Conservation (phyloP, 345 rosid genomes). For the Limnanthes douglasii region DNA sequence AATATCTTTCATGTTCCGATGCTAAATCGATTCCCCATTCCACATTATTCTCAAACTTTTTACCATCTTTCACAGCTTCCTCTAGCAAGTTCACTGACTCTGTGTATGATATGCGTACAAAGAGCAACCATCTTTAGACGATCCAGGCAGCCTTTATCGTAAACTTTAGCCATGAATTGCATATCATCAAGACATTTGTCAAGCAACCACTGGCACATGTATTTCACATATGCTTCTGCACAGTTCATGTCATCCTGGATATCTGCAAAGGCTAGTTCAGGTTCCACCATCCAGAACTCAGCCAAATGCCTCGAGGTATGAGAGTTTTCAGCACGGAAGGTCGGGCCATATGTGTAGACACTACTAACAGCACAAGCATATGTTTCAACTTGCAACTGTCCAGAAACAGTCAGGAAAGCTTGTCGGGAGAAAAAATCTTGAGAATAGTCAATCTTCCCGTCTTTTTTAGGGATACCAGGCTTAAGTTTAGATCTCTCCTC, state of each 20-base stretch:
- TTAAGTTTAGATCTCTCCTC: conserved; percentile 60
- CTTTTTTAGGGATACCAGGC: conserved; percentile 68
- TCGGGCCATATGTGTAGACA: conserved; percentile 91
- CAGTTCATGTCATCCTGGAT: conserved; percentile 92
- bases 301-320: conserved; percentile 97
- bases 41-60: conserved; percentile 61
- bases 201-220: conserved; percentile 76
- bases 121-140: conserved; percentile 59
- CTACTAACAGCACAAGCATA: conserved; percentile 71
- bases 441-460: conserved; percentile 60
- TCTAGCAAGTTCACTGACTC: conserved; percentile 56
- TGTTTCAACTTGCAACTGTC: conserved; percentile 86
- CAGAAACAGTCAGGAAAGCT: conserved; percentile 92
- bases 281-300: conserved; percentile 98
- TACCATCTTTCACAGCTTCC: conserved; percentile 58
- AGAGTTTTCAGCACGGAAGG: conserved; percentile 88
- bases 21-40: conserved; percentile 95
- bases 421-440: conserved; percentile 75
- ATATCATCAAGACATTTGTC: conserved; percentile 73
- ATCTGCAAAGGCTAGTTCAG: conserved; percentile 92
- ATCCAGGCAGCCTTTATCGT: conserved; percentile 59
- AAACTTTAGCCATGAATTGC: conserved; percentile 77
- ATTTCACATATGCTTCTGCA: conserved; percentile 88
- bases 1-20: conserved; percentile 93
- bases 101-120: conserved; percentile 66